These are phyloP conservation scores for Suillus ampliporus DNA, from an alignment of 768 basidiomycete species.

Conservation along the genomic window DNA sequence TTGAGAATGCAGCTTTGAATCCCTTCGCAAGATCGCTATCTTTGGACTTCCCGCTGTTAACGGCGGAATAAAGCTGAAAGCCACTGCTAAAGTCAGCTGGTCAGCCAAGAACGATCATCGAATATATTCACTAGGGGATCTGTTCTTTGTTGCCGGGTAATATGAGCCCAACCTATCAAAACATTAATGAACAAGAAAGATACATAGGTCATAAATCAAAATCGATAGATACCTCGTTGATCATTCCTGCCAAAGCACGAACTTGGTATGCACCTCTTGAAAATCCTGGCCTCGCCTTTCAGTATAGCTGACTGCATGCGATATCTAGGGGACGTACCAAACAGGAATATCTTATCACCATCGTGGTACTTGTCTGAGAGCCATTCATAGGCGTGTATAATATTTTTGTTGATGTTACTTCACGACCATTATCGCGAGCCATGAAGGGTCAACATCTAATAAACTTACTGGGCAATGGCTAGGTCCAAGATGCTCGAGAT, in stretches of 20 bases:
- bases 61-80: constrained; percentile 43
- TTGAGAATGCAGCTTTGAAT: constrained; percentile 45
- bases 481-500: constrained; percentile 38
- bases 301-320: background rate
- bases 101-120: background rate
- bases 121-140: constrained; percentile 41
- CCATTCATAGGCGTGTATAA: constrained; percentile 47
- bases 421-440: background rate
- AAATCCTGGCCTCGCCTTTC: constrained; percentile 39
- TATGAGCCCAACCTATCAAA: constrained; percentile 46
- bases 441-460: background rate
- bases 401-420: constrained; percentile 24
- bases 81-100: constrained; percentile 33
- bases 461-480: constrained; percentile 43
- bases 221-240: constrained; percentile 36
- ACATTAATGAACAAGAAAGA: background rate
- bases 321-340: constrained; percentile 35
- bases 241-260: constrained; percentile 50
- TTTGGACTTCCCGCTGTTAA: constrained; percentile 21
- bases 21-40: constrained; percentile 27
- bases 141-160: constrained; percentile 48
- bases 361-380: constrained; percentile 43
- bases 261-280: constrained; percentile 56
- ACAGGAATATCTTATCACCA: constrained; percentile 48
- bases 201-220: background rate